phyloP scores from a whole-genome alignment of 345 rosid genomes.

The Adansonia digitata region DNA sequence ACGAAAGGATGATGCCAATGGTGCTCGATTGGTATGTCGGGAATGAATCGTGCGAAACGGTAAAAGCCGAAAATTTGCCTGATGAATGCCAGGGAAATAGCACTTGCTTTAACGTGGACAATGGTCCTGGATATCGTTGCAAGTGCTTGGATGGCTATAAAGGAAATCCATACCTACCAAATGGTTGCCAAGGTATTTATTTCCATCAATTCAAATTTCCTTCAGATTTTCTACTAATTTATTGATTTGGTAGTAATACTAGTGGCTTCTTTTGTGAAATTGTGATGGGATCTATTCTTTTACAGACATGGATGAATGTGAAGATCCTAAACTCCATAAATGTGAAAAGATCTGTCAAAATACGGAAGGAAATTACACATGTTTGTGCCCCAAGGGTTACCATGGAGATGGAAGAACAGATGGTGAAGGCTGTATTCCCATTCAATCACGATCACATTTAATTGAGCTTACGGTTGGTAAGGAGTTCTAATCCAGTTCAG shows the following conservation, averaged over 20 bases:
- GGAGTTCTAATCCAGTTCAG: neutral
- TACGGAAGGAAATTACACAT: conserved; percentile 3
- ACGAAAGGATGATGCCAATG: neutral
- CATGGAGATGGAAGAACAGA: neutral
- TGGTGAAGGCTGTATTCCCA: conserved; percentile 2
- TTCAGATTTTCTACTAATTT: neutral
- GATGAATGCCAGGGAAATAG: conserved; percentile 6
- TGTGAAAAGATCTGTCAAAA: conserved; percentile 16
- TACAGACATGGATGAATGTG: conserved; percentile 20
- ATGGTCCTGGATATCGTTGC: conserved; percentile 15
- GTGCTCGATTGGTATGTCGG: conserved; percentile 7
- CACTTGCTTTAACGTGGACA: neutral
- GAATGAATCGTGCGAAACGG: neutral
- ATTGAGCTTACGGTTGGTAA: conserved; percentile 1
- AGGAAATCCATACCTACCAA: neutral
- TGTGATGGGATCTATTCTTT: neutral
- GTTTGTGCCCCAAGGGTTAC: conserved; percentile 14
- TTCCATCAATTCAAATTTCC: neutral
- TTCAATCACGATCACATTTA: neutral
- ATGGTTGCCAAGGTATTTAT: conserved; percentile 12
- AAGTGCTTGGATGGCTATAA: conserved; percentile 11
- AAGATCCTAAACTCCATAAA: neutral
- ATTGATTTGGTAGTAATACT: neutral
- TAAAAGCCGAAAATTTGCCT: neutral
- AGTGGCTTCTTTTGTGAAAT: neutral